Evolutionary conservation across 2,329 filamentous ascomycete species (phyloP).

Genomic region (Ophiostoma triangulosporum): DNA sequence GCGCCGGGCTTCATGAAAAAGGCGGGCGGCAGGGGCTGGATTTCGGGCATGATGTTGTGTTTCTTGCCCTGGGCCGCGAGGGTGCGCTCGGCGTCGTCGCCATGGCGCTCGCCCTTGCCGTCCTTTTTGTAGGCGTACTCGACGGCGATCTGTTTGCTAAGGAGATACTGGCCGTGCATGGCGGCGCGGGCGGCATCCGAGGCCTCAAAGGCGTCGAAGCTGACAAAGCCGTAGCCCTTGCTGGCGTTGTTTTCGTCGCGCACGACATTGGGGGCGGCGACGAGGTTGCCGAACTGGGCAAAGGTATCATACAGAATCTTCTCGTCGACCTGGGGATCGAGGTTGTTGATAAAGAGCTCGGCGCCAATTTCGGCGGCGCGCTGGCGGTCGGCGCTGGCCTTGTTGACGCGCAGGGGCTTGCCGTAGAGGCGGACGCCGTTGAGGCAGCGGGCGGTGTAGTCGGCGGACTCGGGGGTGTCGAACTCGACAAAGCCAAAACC

Average conservation of each 20-base stretch:
- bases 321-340: constrained; percentile 90
- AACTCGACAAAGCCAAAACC: constrained; percentile 99
- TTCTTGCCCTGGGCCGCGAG: constrained; percentile 86
- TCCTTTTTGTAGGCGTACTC: constrained; percentile 99
- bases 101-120: constrained; percentile 90
- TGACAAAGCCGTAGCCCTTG: constrained; percentile 95
- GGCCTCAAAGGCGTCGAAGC: constrained; percentile 83
- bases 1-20: constrained; percentile 39
- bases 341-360: constrained; percentile 91
- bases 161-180: constrained; percentile 92
- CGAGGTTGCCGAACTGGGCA: constrained; percentile 74
- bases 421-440: constrained; percentile 88
- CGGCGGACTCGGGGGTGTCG: constrained; percentile 85
- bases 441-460: constrained; percentile 93
- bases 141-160: constrained; percentile 92
- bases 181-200: constrained; percentile 83
- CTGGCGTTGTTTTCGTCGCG: constrained; percentile 77
- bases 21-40: constrained; percentile 60
- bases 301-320: constrained; percentile 93
- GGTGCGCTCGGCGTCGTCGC: constrained; percentile 84
- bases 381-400: constrained; percentile 82
- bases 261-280: constrained; percentile 79
- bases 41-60: constrained; percentile 77
- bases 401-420: constrained; percentile 94
- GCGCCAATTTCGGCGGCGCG: constrained; percentile 87